Conservation (phyloP, 1,139 yeast species). For the Zygotorulaspora mrakii region DNA sequence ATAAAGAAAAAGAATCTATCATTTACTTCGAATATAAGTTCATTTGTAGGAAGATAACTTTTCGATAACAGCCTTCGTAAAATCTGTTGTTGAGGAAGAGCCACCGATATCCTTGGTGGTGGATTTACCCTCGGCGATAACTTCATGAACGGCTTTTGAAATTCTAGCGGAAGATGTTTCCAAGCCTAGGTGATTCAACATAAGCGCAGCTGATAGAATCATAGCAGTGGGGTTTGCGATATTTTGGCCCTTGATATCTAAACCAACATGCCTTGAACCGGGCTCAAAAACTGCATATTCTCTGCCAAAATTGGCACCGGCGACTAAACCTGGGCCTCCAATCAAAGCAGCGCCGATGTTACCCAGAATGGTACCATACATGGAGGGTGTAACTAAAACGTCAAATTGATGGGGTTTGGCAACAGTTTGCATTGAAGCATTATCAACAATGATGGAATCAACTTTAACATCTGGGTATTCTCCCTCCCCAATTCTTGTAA, state of each 20-base stretch:
- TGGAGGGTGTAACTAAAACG: slow-evolving; percentile 94
- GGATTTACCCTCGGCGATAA: slow-evolving; percentile 80
- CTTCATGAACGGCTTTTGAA: slow-evolving; percentile 83
- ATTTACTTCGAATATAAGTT: not conserved
- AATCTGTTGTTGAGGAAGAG: slow-evolving; percentile 80
- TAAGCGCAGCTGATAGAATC: slow-evolving; percentile 84
- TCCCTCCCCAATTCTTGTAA: slow-evolving; percentile 77
- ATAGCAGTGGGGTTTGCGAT: slow-evolving; percentile 98
- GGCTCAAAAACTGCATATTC: slow-evolving; percentile 98
- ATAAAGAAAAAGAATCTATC: slow-evolving; percentile 2
- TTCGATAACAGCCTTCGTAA: slow-evolving; percentile 49
- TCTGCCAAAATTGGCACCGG: slow-evolving; percentile 98
- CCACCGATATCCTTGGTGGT: slow-evolving; percentile 90
- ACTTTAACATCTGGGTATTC: slow-evolving; percentile 83
- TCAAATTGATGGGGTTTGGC: slow-evolving; percentile 97
- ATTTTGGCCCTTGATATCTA: slow-evolving; percentile 91
- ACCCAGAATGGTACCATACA: slow-evolving; percentile 95
- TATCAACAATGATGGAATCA: slow-evolving; percentile 94
- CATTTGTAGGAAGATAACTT: slow-evolving; percentile 26
- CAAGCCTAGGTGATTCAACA: slow-evolving; percentile 92
- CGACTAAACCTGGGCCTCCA: slow-evolving; percentile 98
- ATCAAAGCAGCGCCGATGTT: slow-evolving; percentile 98
- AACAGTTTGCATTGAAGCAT: slow-evolving; percentile 99
- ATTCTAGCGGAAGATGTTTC: slow-evolving; percentile 80
- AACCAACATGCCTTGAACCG: slow-evolving; percentile 98